Percentiles rank a stretch among this genome's conserved stretches.
Evolutionary conservation across 2,329 filamentous ascomycete genomes (phyloP).

Genomic region (Calonectria crousiana): DNA sequence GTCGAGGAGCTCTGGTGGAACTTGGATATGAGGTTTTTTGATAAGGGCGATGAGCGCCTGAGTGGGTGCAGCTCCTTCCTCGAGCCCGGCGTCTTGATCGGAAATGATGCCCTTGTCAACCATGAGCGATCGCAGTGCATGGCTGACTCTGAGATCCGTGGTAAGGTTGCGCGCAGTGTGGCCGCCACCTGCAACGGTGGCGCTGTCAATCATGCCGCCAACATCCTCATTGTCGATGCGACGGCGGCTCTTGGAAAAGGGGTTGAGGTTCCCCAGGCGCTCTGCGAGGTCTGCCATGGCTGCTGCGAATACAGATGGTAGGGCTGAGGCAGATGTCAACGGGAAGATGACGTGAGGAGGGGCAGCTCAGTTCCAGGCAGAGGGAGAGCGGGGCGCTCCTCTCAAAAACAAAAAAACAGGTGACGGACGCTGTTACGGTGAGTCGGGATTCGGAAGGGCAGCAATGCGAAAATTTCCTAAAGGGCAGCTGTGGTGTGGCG

Average conservation of each 20-base stretch:
- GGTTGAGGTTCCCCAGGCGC: conserved; percentile 47
- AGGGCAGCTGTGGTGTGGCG: neutral
- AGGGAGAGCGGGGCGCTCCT: conserved; percentile 16
- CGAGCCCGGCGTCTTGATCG: conserved; percentile 60
- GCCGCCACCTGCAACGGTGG: conserved; percentile 70
- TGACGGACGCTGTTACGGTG: conserved; percentile 1
- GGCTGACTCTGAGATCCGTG: conserved; percentile 69
- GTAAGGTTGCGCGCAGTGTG: conserved; percentile 64
- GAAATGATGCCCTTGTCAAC: conserved; percentile 64
- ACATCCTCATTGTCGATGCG: conserved; percentile 50
- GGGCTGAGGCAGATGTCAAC: conserved; percentile 14
- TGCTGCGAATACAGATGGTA: conserved; percentile 3
- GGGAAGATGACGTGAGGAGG: conserved; percentile 30
- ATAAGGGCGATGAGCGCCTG: conserved; percentile 64
- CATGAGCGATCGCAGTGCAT: conserved; percentile 68
- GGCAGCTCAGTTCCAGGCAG: conserved; percentile 21
- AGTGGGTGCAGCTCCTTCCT: conserved; percentile 53
- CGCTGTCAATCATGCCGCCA: conserved; percentile 48
- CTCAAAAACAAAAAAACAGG: conserved; percentile 5
- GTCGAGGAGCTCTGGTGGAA: conserved; percentile 67
- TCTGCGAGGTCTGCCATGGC: conserved; percentile 43
- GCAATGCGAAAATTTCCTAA: neutral
- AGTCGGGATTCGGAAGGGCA: neutral
- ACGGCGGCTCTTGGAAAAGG: conserved; percentile 42
- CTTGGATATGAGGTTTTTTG: conserved; percentile 67